A percentile compares a stretch with the other conserved stretches of the same genome.
These are phyloP conservation scores for Dalbergia cochinchinensis DNA, from an alignment of 306 rosid genomes.

Conservation along the genomic window DNA sequence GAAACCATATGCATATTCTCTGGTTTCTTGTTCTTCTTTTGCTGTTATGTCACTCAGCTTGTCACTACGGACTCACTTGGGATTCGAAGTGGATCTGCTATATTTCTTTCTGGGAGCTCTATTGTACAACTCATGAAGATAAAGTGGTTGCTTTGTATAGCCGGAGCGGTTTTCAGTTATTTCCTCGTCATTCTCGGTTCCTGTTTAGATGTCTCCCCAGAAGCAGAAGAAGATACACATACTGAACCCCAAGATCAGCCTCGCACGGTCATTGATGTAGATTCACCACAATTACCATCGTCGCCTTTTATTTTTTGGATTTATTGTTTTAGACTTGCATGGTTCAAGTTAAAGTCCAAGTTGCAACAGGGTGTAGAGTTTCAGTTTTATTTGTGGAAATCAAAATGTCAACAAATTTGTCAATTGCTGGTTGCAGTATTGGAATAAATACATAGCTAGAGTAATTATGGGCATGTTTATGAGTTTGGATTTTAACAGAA, in stretches of 20 bases:
- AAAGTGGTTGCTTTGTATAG: background rate
- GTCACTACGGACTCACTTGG: background rate
- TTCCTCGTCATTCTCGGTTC: background rate
- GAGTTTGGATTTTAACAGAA: too few species aligned
- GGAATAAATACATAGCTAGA: too few species aligned
- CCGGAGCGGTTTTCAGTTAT: background rate
- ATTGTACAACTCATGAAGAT: slow-evolving; percentile 16
- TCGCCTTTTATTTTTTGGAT: background rate
- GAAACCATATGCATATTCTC: background rate
- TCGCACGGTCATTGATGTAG: too few species aligned
- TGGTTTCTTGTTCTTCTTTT: background rate
- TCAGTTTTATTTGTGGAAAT: background rate
- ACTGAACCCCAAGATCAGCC: too few species aligned
- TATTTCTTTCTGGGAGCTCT: background rate
- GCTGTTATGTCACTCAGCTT: background rate
- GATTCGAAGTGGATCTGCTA: background rate
- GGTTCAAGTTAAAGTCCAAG: background rate
- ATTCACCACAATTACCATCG: background rate
- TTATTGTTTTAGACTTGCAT: background rate
- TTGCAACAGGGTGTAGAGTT: background rate
- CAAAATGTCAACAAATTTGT: background rate
- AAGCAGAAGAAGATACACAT: background rate
- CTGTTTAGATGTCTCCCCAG: background rate
- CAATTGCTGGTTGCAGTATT: background rate
- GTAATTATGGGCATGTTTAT: too few species aligned